phyloP scores from a whole-genome alignment of 495 filamentous ascomycete genomes.

The Clohesyomyces aquaticus region DNA sequence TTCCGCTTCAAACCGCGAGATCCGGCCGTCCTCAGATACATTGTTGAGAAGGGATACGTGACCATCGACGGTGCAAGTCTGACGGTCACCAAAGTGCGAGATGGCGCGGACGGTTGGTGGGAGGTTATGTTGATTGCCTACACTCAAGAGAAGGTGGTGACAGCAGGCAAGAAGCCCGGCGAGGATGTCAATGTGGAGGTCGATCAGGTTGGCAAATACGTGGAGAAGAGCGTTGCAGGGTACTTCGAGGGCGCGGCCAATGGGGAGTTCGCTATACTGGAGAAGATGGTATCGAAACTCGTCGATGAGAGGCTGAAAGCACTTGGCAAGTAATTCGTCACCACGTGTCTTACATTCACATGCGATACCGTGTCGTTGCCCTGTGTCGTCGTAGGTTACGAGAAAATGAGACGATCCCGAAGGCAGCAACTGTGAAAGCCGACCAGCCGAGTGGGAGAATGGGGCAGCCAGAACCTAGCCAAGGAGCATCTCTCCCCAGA shows the following conservation, averaged over 20 bases:
- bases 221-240: slow-evolving; percentile 88
- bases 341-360: slow-evolving; percentile 5
- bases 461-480: neutral
- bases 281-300: slow-evolving; percentile 80
- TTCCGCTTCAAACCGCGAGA: slow-evolving; percentile 78
- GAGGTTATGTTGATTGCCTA: slow-evolving; percentile 99
- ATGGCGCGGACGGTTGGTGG: slow-evolving; percentile 74
- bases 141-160: slow-evolving; percentile 90
- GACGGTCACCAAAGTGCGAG: slow-evolving; percentile 78
- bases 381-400: too few species aligned
- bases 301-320: slow-evolving; percentile 68
- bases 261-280: slow-evolving; percentile 67
- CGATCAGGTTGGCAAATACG: slow-evolving; percentile 98
- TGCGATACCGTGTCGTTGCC: neutral
- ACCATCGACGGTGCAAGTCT: slow-evolving; percentile 95
- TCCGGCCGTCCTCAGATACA: slow-evolving; percentile 69
- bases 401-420: neutral
- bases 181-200: slow-evolving; percentile 96
- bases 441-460: neutral
- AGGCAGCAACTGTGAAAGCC: neutral
- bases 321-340: slow-evolving; percentile 19
- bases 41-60: slow-evolving; percentile 97
- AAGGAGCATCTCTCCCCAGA: neutral
- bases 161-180: slow-evolving; percentile 76
- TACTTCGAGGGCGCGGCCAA: slow-evolving; percentile 61